Conservation (phyloP, 371 early-diverging fungal genomes). For the Apophysomyces variabilis region DNA sequence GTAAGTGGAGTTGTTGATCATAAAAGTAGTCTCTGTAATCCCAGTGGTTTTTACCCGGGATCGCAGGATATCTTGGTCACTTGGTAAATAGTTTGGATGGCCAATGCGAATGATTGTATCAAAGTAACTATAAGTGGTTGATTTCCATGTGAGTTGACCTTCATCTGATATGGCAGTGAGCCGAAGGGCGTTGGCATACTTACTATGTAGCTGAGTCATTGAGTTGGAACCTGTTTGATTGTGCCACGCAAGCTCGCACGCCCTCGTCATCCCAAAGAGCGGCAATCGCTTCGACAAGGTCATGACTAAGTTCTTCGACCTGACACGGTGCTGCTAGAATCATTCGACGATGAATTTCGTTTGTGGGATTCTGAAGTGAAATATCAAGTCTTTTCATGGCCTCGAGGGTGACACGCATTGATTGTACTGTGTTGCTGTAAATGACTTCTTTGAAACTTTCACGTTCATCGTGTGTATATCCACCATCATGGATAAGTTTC, state of each 20-base stretch:
- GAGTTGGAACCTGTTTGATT: constrained; percentile 84
- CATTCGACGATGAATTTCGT: constrained; percentile 59
- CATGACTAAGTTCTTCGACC: constrained; percentile 62
- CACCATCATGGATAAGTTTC: constrained; percentile 94
- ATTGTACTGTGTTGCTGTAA: constrained; percentile 87
- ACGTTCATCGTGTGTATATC: constrained; percentile 85
- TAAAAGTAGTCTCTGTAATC: constrained; percentile 87
- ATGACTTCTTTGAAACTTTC: constrained; percentile 90
- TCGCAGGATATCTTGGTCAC: constrained; percentile 86
- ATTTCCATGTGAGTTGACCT: constrained; percentile 7
- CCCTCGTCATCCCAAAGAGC: constrained; percentile 81
- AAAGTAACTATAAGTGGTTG: constrained; percentile 66
- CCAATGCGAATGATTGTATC: constrained; percentile 86
- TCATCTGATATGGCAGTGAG: neutral
- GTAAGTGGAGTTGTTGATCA: constrained; percentile 77
- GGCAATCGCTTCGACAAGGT: constrained; percentile 74
- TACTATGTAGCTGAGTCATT: constrained; percentile 87
- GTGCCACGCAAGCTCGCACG: constrained; percentile 71
- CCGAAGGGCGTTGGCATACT: constrained; percentile 24
- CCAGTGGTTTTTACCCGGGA: constrained; percentile 87
- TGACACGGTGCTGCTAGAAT: constrained; percentile 68
- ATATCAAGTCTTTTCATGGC: constrained; percentile 86
- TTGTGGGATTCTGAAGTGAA: constrained; percentile 60
- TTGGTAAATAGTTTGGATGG: constrained; percentile 74
- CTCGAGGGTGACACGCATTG: constrained; percentile 88